Evolutionary conservation across 1,284 basidiomycete species (phyloP), one percentile per base, ranked within the genome.

Genomic region (Vanrija pseudolonga): DNA sequence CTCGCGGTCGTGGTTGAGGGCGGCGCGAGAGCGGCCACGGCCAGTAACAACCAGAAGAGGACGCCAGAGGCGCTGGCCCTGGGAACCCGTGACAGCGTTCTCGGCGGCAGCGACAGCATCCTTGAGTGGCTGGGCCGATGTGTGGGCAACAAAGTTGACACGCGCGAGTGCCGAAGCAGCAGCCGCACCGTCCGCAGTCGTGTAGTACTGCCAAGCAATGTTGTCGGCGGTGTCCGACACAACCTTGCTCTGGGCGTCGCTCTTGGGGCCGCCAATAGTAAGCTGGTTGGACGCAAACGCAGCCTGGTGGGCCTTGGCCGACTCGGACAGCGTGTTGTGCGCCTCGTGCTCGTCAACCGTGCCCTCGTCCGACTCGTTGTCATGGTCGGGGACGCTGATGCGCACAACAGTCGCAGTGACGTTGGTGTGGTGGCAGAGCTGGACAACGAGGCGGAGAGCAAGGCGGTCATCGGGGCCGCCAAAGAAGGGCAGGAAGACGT

Each of bases 401-500:
- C 85, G 80, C 24, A 90, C 70, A 3, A 91, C 82, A 0, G 87
- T 89, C 4, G 89, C 90, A 8, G 77, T 81, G 3, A 89, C 81
- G 63, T 87, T 85, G 40, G 78, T 71, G 46, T 73, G 64, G 18
- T 68, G 65, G 64, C 88, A 90, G 14, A 94, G 80, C 73, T 93
- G 90, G 12, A 89, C 82, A 9, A 89, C 81, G 64, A 94, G 84
- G 37, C 82, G 77, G 22, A 96, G 78, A 0, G 90, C 89, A 9
- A 90, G 81, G 2, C 93, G 84, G 68, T 96, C 93, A 72, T 97
- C 93, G 0, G 90, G 86, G 0, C 93, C 93, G 47, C 92, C 93
- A 70, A 92, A 88, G 82, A 95, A 96, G 0, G 89, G 88, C 38
- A 95, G 72, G 77, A 93, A 86, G 49, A 93, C 73, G 63, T 89